Percentiles rank a stretch among this genome's conserved stretches.
phyloP scores from a whole-genome alignment of 495 filamentous ascomycete genomes.

The Xylaria venustula region DNA sequence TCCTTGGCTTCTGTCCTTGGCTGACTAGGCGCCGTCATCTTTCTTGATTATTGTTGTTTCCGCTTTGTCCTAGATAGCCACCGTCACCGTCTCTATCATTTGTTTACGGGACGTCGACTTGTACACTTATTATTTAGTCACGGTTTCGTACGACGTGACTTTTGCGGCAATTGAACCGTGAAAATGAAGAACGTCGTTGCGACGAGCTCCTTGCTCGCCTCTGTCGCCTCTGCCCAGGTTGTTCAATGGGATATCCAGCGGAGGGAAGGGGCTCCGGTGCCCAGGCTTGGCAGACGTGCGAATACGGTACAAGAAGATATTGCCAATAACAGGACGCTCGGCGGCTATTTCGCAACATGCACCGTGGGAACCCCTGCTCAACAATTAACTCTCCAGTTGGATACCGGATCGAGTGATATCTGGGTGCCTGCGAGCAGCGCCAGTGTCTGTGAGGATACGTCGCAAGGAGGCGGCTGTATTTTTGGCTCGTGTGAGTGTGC shows the following conservation, averaged over 20 bases:
- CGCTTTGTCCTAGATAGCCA: neutral
- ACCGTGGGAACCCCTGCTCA: slow-evolving; percentile 70
- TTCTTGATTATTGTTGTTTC: neutral
- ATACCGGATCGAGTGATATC: slow-evolving; percentile 87
- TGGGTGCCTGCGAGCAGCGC: slow-evolving; percentile 73
- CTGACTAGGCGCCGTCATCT: neutral
- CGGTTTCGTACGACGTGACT: too few relatives aligned
- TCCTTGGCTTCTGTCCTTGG: neutral
- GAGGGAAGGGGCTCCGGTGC: slow-evolving; percentile 13
- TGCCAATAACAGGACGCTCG: slow-evolving; percentile 40
- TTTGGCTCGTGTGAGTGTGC: slow-evolving; percentile 47
- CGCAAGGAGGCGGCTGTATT: slow-evolving; percentile 34
- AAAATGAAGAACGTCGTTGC: slow-evolving; percentile 25
- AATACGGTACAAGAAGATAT: slow-evolving; percentile 36
- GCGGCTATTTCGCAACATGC: slow-evolving; percentile 69
- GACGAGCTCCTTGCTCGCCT: slow-evolving; percentile 32
- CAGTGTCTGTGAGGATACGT: slow-evolving; percentile 48
- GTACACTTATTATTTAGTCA: too few relatives aligned
- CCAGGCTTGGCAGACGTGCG: slow-evolving; percentile 32
- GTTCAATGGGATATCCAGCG: slow-evolving; percentile 45
- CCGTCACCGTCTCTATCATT: neutral
- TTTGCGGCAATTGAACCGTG: too few relatives aligned
- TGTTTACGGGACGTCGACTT: too few relatives aligned
- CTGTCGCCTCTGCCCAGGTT: slow-evolving; percentile 33
- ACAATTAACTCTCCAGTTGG: slow-evolving; percentile 64